Conservation (phyloP, 306 rosid species). For the Ziziphus jujuba region DNA sequence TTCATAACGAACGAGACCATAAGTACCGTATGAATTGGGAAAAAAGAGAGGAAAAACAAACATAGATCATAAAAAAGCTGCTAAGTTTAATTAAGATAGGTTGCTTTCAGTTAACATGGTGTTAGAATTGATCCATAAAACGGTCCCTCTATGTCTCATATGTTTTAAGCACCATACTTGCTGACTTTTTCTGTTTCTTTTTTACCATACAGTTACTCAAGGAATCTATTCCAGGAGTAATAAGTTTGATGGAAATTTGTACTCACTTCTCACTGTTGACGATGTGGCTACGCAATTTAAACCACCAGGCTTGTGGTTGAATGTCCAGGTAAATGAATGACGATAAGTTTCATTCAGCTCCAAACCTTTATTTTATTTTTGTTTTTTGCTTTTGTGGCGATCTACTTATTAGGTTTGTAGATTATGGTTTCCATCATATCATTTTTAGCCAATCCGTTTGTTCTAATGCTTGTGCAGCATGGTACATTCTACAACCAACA, state of each 20-base stretch:
- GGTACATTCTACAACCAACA: slow-evolving; percentile 63
- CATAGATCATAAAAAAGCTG: too few species aligned
- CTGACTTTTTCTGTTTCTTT: slow-evolving; percentile 23
- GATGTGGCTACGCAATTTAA: slow-evolving; percentile 20
- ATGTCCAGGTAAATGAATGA: slow-evolving; percentile 65
- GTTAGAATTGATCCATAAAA: too few species aligned
- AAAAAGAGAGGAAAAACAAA: too few species aligned
- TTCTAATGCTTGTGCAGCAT: slow-evolving; percentile 54
- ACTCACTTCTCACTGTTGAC: slow-evolving; percentile 44
- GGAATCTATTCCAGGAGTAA: slow-evolving; percentile 48
- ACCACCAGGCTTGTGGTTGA: slow-evolving; percentile 67
- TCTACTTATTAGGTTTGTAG: neutral
- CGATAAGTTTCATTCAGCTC: neutral
- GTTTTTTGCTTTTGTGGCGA: neutral
- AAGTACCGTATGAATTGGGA: too few species aligned
- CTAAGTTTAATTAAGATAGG: too few species aligned
- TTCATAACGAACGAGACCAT: too few species aligned
- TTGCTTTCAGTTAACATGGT: too few species aligned
- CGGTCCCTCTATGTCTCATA: too few species aligned
- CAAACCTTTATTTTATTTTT: too few species aligned
- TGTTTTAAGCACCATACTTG: slow-evolving; percentile 7
- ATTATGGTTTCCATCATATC: slow-evolving; percentile 1
- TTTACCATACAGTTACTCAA: slow-evolving; percentile 58
- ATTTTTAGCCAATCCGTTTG: slow-evolving; percentile 26
- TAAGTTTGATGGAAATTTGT: slow-evolving; percentile 38